A percentile compares a stretch with the other conserved stretches of the same genome.
These are phyloP conservation scores for Ustilago esculenta DNA, from an alignment of 1,284 basidiomycete species.

Conservation along the genomic window DNA sequence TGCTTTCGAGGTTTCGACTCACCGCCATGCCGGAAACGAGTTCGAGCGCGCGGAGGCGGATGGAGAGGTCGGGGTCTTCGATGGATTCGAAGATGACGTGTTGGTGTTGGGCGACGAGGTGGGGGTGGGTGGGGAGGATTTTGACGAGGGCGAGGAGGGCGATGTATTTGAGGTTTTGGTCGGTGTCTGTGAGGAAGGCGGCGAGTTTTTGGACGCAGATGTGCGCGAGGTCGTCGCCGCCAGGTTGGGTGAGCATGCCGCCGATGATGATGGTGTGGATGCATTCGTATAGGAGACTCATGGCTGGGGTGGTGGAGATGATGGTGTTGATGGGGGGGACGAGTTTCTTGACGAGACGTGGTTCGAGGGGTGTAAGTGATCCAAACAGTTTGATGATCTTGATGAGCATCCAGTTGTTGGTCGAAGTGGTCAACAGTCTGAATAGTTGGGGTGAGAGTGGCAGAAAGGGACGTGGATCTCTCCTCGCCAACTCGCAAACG, in stretches of 20 bases:
- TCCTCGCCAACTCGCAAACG: conserved; percentile 84
- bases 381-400: conserved; percentile 85
- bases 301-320: conserved; percentile 93
- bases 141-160: conserved; percentile 93
- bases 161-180: conserved; percentile 96
- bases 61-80: conserved; percentile 92
- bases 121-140: conserved; percentile 90
- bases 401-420: conserved; percentile 99
- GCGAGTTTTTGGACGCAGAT: conserved; percentile 94
- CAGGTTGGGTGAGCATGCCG: conserved; percentile 77
- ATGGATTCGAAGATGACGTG: conserved; percentile 89
- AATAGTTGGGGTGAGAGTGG: conserved; percentile 85
- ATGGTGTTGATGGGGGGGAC: conserved; percentile 91
- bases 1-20: conserved; percentile 82
- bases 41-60: conserved; percentile 92
- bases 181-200: conserved; percentile 86
- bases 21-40: conserved; percentile 90
- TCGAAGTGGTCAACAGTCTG: conserved; percentile 89
- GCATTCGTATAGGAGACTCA: conserved; percentile 95
- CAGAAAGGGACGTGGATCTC: conserved; percentile 58
- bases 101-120: conserved; percentile 90
- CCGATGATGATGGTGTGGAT: conserved; percentile 98
- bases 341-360: conserved; percentile 90
- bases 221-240: conserved; percentile 77
- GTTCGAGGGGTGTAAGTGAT: conserved; percentile 80